Evolutionary conservation across 345 rosid species (phyloP).

Genomic region (Balakata baccata): DNA sequence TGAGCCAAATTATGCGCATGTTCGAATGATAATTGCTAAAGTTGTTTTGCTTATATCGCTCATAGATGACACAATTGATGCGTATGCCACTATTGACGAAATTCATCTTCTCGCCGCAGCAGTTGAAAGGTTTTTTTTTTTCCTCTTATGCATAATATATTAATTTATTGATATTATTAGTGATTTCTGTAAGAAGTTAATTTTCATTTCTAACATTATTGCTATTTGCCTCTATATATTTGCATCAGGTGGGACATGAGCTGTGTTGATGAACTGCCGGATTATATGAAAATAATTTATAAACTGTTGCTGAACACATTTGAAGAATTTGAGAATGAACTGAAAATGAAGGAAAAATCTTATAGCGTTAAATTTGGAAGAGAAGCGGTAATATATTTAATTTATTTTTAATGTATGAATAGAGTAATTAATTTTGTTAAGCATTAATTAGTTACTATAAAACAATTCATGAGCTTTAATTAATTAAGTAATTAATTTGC

Average conservation of each 20-base stretch:
- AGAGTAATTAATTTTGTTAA: too few relatives aligned
- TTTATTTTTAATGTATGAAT: too few relatives aligned
- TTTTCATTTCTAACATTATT: too few relatives aligned
- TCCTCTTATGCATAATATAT: not conserved
- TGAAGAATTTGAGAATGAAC: not conserved
- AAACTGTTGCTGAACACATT: not conserved
- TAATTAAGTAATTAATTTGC: not conserved
- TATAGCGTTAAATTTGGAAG: not conserved
- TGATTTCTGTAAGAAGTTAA: not conserved
- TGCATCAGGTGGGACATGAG: conserved; percentile 6
- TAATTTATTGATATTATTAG: not conserved
- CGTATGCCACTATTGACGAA: conserved; percentile 5
- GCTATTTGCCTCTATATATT: too few relatives aligned
- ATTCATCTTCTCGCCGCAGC: not conserved
- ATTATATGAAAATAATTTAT: conserved; percentile 3
- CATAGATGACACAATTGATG: conserved; percentile 2
- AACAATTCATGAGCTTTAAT: not conserved
- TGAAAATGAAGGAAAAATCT: not conserved
- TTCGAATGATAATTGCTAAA: not conserved
- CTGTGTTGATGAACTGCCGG: not conserved
- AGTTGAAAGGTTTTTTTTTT: not conserved
- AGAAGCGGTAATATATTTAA: conserved; percentile 10
- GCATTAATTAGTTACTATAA: too few relatives aligned
- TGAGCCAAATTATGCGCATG: not conserved
- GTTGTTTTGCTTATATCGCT: conserved; percentile 3